Conservation (phyloP, 371 early-diverging fungal genomes). For the Mortierella polycephala region DNA sequence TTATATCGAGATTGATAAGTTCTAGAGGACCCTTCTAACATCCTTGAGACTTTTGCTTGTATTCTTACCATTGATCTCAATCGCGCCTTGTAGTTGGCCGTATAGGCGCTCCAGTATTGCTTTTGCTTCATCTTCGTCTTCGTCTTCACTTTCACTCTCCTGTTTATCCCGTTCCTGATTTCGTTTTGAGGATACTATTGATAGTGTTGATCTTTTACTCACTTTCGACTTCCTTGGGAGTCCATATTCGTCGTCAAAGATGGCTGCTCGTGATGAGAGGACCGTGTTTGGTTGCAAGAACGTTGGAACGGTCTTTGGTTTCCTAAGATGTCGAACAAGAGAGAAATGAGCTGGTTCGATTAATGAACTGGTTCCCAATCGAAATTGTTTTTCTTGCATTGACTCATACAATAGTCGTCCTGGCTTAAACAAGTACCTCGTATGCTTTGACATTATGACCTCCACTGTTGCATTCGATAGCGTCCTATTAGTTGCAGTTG, state of each 20-base stretch:
- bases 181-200: neutral
- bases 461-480: no score
- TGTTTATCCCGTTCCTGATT: neutral
- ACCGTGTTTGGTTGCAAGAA: slow-evolving; percentile 42
- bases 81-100: slow-evolving; percentile 33
- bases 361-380: no score
- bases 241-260: slow-evolving; percentile 28
- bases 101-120: slow-evolving; percentile 30
- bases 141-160: slow-evolving; percentile 10
- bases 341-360: no score
- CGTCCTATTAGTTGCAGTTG: no score
- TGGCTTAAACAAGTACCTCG: no score
- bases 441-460: no score
- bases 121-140: slow-evolving; percentile 21
- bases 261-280: slow-evolving; percentile 38
- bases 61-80: slow-evolving; percentile 32
- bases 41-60: neutral
- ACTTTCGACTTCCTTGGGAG: neutral
- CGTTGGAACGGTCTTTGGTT: slow-evolving; percentile 13
- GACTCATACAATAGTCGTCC: no score
- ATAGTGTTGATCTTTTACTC: neutral
- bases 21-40: neutral
- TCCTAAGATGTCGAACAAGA: slow-evolving; percentile 5
- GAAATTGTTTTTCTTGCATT: no score
- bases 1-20: neutral